Conservation (phyloP, 139 green algal genomes). For the Chlamydomonas applanata region DNA sequence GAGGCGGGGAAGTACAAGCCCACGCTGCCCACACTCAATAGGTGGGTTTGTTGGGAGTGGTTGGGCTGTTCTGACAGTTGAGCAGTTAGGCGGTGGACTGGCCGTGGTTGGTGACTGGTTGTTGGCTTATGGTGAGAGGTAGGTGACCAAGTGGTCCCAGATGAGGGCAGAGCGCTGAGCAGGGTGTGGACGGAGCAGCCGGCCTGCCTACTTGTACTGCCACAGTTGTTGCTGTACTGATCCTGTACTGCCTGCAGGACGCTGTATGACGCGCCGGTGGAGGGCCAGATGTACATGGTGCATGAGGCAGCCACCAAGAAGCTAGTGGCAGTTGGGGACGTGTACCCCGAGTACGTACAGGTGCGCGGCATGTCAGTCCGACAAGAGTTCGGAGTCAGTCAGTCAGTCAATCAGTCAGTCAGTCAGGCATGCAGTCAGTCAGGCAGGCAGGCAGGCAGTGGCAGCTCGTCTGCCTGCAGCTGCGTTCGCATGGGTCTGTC, state of each 20-base stretch:
- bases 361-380: background rate
- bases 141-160: too few species aligned
- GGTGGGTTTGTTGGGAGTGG: background rate
- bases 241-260: too few species aligned
- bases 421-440: too few species aligned
- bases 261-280: slow-evolving; percentile 74
- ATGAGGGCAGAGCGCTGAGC: background rate
- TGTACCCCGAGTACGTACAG: slow-evolving; percentile 56
- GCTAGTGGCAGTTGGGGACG: slow-evolving; percentile 52
- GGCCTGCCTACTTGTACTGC: background rate
- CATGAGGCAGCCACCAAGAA: slow-evolving; percentile 56
- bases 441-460: too few species aligned
- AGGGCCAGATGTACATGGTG: slow-evolving; percentile 71
- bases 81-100: background rate
- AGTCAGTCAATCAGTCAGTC: too few species aligned
- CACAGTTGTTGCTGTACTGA: too few species aligned
- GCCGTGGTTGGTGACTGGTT: background rate
- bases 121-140: too few species aligned
- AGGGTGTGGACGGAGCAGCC: too few species aligned
- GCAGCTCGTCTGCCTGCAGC: too few species aligned
- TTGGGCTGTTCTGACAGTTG: background rate
- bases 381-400: too few species aligned
- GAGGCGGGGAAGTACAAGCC: slow-evolving; percentile 74
- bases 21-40: slow-evolving; percentile 1
- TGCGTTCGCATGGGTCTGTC: too few species aligned